Evolutionary conservation across 2,329 filamentous ascomycete genomes (phyloP).

Genomic region (Alternaria sp.): DNA sequence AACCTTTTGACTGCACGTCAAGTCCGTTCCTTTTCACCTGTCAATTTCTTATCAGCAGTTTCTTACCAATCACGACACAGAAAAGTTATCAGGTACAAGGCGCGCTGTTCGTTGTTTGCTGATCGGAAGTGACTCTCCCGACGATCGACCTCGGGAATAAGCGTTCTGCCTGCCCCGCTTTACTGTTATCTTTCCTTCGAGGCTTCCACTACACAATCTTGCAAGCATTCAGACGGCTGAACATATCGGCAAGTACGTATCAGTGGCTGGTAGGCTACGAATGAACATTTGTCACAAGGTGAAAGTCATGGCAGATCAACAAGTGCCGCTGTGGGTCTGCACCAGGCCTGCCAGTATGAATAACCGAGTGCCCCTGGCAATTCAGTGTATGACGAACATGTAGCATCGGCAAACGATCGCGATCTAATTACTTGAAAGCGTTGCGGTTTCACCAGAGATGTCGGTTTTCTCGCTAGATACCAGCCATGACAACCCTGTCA

Average conservation of each 20-base stretch:
- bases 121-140: constrained; percentile 9
- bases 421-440: not conserved
- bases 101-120: not conserved
- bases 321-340: not conserved
- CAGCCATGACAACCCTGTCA: constrained; percentile 44
- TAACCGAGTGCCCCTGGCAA: not conserved
- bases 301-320: not conserved
- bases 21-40: not conserved
- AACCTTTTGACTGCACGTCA: not conserved
- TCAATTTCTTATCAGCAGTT: not conserved
- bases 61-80: not conserved
- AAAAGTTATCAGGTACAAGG: not conserved
- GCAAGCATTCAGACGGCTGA: not conserved
- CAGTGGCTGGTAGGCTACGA: not conserved
- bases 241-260: not conserved
- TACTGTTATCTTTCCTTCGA: not conserved
- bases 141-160: not conserved
- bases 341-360: not conserved
- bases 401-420: not conserved
- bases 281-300: not conserved
- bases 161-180: constrained; percentile 6
- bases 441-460: constrained; percentile 28
- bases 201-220: not conserved
- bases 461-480: constrained; percentile 49
- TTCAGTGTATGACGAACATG: not conserved